Percentiles rank a stretch among this genome's conserved stretches.
Conservation (phyloP, 139 green algal species). For the Axilococcus clingmanii region DNA sequence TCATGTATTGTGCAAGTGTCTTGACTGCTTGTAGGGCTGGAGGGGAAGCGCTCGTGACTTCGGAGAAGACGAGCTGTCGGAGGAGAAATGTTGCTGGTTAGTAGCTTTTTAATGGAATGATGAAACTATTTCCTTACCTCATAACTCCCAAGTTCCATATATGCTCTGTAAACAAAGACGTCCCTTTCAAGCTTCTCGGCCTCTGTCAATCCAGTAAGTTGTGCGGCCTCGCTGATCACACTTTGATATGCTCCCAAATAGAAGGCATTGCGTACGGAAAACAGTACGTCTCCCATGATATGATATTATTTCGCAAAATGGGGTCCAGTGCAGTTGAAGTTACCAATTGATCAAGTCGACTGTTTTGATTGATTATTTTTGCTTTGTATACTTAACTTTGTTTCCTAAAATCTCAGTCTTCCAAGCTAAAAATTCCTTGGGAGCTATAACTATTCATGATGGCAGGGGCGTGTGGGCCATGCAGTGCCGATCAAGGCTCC, state of each 20-base stretch:
- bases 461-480: no score
- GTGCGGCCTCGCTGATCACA: slow-evolving; percentile 77
- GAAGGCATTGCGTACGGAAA: slow-evolving; percentile 82
- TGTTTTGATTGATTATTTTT: no score
- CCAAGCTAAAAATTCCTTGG: no score
- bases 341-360: no score
- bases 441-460: no score
- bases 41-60: slow-evolving; percentile 63
- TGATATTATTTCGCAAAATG: slow-evolving; percentile 6
- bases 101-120: not conserved
- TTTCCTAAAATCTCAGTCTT: no score
- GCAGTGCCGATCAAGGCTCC: no score
- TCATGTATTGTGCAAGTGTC: slow-evolving; percentile 73
- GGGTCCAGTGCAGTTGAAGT: no score
- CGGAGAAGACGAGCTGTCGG: slow-evolving; percentile 81
- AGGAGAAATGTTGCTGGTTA: not conserved
- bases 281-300: slow-evolving; percentile 57
- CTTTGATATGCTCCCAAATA: slow-evolving; percentile 88
- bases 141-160: slow-evolving; percentile 88
- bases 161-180: slow-evolving; percentile 81
- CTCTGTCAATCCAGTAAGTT: slow-evolving; percentile 67
- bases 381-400: no score
- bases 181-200: slow-evolving; percentile 70
- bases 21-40: slow-evolving; percentile 80
- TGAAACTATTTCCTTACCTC: slow-evolving; percentile 50